These are phyloP conservation scores for Cornus kousa DNA, from an alignment of 148 eudicot genomes.

Conservation along the genomic window DNA sequence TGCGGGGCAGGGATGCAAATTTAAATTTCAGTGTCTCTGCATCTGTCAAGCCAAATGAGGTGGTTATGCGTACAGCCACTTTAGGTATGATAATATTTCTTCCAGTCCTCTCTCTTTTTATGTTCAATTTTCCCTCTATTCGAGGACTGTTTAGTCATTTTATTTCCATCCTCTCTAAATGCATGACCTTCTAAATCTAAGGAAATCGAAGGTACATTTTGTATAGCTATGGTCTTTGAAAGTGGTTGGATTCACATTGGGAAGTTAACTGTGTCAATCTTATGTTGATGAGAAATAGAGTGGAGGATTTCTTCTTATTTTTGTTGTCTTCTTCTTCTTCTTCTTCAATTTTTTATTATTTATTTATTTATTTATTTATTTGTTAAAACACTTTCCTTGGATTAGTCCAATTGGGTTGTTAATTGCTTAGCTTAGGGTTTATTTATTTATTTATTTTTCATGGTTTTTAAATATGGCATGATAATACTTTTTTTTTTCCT, in stretches of 20 bases:
- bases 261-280: no score
- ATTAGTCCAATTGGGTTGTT: neutral
- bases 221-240: no score
- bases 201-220: no score
- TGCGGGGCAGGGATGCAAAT: conserved; percentile 20
- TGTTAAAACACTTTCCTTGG: no score
- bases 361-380: no score
- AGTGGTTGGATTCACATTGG: no score
- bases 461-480: no score
- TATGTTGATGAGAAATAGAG: neutral
- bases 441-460: no score
- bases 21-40: conserved; percentile 27
- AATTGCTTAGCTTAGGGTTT: neutral
- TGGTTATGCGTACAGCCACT: conserved; percentile 35
- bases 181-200: neutral
- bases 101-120: neutral
- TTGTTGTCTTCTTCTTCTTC: no score
- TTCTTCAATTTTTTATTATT: no score
- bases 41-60: conserved; percentile 26
- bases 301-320: no score
- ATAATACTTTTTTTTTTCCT: no score
- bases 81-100: conserved; percentile 29
- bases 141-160: neutral
- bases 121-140: neutral
- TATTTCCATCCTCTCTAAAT: neutral